Base-by-base conservation (phyloP, 441 rosid species). In the Erysimum cheiri region DNA sequence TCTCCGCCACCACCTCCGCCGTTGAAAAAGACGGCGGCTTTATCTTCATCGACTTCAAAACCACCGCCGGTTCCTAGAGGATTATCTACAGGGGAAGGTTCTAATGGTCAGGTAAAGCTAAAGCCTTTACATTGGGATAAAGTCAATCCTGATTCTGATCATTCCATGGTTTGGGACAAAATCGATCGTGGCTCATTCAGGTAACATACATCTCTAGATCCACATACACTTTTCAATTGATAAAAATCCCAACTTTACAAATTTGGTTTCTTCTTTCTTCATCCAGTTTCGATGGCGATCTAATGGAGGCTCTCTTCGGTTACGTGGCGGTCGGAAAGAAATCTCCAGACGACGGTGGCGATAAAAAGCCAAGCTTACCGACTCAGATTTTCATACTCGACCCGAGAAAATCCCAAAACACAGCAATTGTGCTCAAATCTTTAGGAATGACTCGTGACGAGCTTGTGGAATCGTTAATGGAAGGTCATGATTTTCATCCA, bases 111-210 rank as follows among this genome's bases (percentile, higher is more conserved):
- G 67, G 86, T 86, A 19, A 92, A 91, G 78, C 80, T 96, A 61
- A 92, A 91, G 85, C 96, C 98, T 35, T 72, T 92, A 78, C 99
- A 91, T 68, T 89, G 97, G 99, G 98, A 96, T 75, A 91, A 92
- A 75, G 87, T 92, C 58, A 86, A 84, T 79, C 82, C 77, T 32
- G 85, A 84, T 44, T 43, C 73, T 2, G 86, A 82, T n/a, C 90
- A 83, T 75, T 90, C 99, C 33, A 91, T 95, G 97, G 98, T 91
- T 72, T 91, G 99, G 98, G 92, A 95, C 87, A 88, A 84, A 69
- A 83, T 95, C 47, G 82, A 82, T 17, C 84, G 83, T 1, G 99
- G 98, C 29, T 96, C 97, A 49, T 88, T 92, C 64, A 83, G 89
- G 98, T 91, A 85, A 85, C 74, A 4, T 6, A 40, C 12, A 14